A percentile compares a stretch with the other conserved stretches of the same genome.
These are phyloP conservation scores for Pythium scleroteichum DNA, from an alignment of 352 stramenopile species.

Conservation along the genomic window DNA sequence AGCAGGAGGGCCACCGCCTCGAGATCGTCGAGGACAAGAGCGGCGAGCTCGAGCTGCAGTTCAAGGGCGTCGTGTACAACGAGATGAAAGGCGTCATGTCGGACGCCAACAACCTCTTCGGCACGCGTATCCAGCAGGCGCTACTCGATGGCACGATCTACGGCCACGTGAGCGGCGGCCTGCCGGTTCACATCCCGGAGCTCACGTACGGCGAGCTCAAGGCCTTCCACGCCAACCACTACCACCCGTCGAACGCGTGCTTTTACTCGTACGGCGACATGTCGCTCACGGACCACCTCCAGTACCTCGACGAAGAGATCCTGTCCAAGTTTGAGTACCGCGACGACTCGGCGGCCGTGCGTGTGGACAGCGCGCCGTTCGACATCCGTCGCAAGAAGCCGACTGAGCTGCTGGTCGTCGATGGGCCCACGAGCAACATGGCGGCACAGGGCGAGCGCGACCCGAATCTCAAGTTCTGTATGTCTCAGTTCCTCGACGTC, in stretches of 20 bases:
- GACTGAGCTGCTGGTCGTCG: constrained; percentile 40
- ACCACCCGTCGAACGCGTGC: constrained; percentile 88
- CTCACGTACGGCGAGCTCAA: constrained; percentile 79
- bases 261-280: constrained; percentile 92
- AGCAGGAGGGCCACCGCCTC: constrained; percentile 80
- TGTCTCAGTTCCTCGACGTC: constrained; percentile 69
- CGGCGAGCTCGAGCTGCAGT: constrained; percentile 47
- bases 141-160: constrained; percentile 91
- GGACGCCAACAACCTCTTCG: constrained; percentile 92
- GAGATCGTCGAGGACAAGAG: constrained; percentile 46
- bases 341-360: constrained; percentile 45
- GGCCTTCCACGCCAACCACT: constrained; percentile 81
- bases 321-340: constrained; percentile 67
- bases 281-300: constrained; percentile 70
- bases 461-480: constrained; percentile 81
- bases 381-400: constrained; percentile 27
- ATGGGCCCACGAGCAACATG: constrained; percentile 70
- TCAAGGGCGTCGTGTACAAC: constrained; percentile 98
- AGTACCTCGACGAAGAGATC: constrained; percentile 72
- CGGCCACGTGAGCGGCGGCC: constrained; percentile 78
- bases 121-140: constrained; percentile 87
- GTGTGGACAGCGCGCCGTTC: constrained; percentile 44
- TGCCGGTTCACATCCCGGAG: constrained; percentile 66
- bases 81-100: constrained; percentile 99
- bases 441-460: constrained; percentile 36